Base-by-base conservation (phyloP, 164 flowering plant species). In the Berberis thunbergii region DNA sequence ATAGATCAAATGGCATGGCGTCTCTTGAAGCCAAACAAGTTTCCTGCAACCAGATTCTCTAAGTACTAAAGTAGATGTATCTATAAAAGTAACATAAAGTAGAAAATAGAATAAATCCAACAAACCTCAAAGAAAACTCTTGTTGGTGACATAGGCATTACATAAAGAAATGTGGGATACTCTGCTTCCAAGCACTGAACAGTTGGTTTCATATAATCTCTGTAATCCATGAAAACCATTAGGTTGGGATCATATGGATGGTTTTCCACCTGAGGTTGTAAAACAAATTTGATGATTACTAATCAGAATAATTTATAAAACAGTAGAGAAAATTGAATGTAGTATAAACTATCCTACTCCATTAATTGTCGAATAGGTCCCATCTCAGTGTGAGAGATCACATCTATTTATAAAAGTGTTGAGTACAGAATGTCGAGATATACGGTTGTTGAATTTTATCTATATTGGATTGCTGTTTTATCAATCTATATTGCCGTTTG, bases 191-290 rank as follows among this genome's bases (percentile, higher is more conserved):
- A 57, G 64, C 66, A 65, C 57, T 79, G 77, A 65, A 69, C 78
- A 67, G 83, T 64, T 57, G 76, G 80, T 69, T 81, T 80, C 55
- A 58, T 70, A 72, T 76, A 82, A 70, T 91, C 93, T 81, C 99
- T 88, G 67, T 91, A 94, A 71, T 94, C 99, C 99, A 94, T 94
- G 81, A 94, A 94, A 72, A 94, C 97, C 99, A 91, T 94, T 67
- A 89, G 71, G 67, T 72, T 84, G 8, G 96, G 97, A 72, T 94
- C 93, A 71, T 89, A 94, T 57, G 99, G 99, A 76, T 76, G 81
- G 75, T 83, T 94, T 82, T 94, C 96, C 75, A 94, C 97, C 97
- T 91, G 84, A 62, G 68, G 61, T 45, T 39, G 50, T 43, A 13
- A 49, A 48, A 61, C 10, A 40, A 56, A 67, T 52, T 10, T 39